A percentile compares a stretch with the other conserved stretches of the same genome.
These are phyloP conservation scores for Fusarium udum DNA, from an alignment of 2,329 filamentous ascomycete species.

Conservation along the genomic window DNA sequence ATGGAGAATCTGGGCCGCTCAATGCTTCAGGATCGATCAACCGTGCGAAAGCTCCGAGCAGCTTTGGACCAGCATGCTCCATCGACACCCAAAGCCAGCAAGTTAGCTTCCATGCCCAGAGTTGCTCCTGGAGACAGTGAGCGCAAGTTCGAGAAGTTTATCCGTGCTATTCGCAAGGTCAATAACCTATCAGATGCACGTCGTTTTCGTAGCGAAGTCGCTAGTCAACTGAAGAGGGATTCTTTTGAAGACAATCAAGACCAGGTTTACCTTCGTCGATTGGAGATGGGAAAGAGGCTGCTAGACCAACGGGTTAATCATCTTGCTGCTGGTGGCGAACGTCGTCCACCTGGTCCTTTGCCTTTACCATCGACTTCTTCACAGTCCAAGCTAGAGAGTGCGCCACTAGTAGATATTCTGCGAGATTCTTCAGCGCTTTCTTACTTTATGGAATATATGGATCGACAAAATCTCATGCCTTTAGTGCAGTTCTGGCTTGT, in stretches of 20 bases:
- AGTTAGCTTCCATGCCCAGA: slow-evolving; percentile 77
- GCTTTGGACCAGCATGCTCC: slow-evolving; percentile 94
- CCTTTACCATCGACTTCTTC: slow-evolving; percentile 41
- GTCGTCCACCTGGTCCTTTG: slow-evolving; percentile 45
- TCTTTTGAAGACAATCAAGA: slow-evolving; percentile 81
- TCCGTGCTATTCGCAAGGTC: slow-evolving; percentile 86
- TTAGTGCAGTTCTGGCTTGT: slow-evolving; percentile 98
- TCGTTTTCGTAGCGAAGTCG: slow-evolving; percentile 89
- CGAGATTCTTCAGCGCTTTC: slow-evolving; percentile 90
- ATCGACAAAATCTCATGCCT: slow-evolving; percentile 84
- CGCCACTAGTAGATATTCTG: slow-evolving; percentile 84
- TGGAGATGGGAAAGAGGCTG: slow-evolving; percentile 91
- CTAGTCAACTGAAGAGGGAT: slow-evolving; percentile 90
- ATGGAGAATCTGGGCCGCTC: slow-evolving; percentile 89
- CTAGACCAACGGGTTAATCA: slow-evolving; percentile 89
- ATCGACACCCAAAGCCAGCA: slow-evolving; percentile 73
- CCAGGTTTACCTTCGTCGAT: slow-evolving; percentile 82
- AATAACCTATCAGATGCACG: slow-evolving; percentile 93
- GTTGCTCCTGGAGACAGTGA: slow-evolving; percentile 86
- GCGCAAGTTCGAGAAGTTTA: slow-evolving; percentile 92
- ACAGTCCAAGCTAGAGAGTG: slow-evolving; percentile 75
- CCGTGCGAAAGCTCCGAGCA: slow-evolving; percentile 88
- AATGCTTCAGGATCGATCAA: slow-evolving; percentile 93
- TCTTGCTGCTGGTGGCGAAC: slow-evolving; percentile 74
- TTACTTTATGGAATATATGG: slow-evolving; percentile 99